These are phyloP conservation scores for Candida anutae DNA, from an alignment of 1,139 yeast species.

Conservation along the genomic window DNA sequence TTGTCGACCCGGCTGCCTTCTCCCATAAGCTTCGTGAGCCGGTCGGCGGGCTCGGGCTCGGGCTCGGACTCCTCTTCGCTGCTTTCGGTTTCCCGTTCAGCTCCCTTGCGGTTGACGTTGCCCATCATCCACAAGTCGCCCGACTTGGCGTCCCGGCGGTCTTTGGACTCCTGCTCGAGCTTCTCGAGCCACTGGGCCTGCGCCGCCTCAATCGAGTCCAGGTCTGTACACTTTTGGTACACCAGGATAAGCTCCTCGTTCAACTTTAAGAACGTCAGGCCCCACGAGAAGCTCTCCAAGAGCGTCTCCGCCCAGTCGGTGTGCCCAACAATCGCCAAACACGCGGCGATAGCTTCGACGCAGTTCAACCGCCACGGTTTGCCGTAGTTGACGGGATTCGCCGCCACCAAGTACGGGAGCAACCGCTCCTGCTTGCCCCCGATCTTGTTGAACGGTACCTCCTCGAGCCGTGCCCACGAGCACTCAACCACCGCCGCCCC, in stretches of 20 bases:
- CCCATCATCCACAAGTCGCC: slow-evolving; percentile 78
- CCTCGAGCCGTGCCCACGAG: slow-evolving; percentile 96
- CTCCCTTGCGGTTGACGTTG: slow-evolving; percentile 48
- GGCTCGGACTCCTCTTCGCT: slow-evolving; percentile 5
- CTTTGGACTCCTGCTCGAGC: slow-evolving; percentile 61
- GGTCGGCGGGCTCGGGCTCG: too few relatives aligned
- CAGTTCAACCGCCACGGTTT: slow-evolving; percentile 94
- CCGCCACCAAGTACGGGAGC: slow-evolving; percentile 88
- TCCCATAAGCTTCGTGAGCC: too few relatives aligned
- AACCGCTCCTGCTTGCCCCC: slow-evolving; percentile 88
- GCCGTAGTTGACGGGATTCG: slow-evolving; percentile 95
- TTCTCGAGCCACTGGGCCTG: slow-evolving; percentile 70
- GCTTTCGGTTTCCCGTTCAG: slow-evolving; percentile 4
- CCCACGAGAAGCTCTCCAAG: slow-evolving; percentile 85
- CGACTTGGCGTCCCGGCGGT: slow-evolving; percentile 48
- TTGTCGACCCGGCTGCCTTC: slow-evolving; percentile 8
- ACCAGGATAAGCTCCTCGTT: slow-evolving; percentile 70
- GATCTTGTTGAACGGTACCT: slow-evolving; percentile 85
- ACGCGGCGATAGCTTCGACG: slow-evolving; percentile 96
- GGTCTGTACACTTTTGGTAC: slow-evolving; percentile 76
- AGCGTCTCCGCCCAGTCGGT: slow-evolving; percentile 80
- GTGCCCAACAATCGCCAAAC: slow-evolving; percentile 91
- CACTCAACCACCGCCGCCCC: slow-evolving; percentile 99
- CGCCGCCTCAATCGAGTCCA: slow-evolving; percentile 63
- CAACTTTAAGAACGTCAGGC: slow-evolving; percentile 72